Base-by-base conservation (phyloP, 2,329 filamentous ascomycete genomes). In the Cladophialophora exuberans region DNA sequence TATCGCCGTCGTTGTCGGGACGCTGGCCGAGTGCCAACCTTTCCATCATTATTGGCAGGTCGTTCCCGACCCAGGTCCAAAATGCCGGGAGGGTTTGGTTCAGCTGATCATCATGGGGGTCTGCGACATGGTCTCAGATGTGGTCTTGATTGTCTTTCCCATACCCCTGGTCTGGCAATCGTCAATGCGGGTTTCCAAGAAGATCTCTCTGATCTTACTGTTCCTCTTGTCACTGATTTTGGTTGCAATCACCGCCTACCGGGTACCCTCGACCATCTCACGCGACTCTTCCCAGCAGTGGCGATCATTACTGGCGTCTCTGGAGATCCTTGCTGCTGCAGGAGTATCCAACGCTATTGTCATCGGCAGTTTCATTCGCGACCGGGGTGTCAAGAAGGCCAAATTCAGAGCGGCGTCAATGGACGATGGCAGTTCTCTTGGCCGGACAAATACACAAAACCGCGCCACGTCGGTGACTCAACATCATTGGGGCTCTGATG, bases 51-150 rank as follows among this genome's bases (percentile, higher is more conserved):
- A 90, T 74, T 92, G 87, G 87, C 88, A 91, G 72, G 87, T 92
- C 13, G 68, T 83, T n/a, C 89, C 94, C 2, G 90, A 96, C 69
- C 93, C 94, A 2, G 91, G 90, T 31, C 84, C 88, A 25, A 81
- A 83, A 66, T 99, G 94, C 70, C 88, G 94, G 43, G 87, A 92
- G 72, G 92, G 89, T 43, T 95, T 89, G 66, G 88, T 83, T 11
- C 90, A 97, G 66, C 82, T 97, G 46, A 78, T 97, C 60, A 92
- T 90, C 23, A 94, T 96, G 87, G 90, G 90, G n/a, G 80, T 83
- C 4, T 89, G 88, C 71, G 94, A 97, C 68, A 86, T 96, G 57
- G 74, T 96, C 26, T 97, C 93, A 13, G 94, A 99, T 68, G 73
- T 97, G 2, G 77, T 97, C 0, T 83, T 99, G 7, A 85, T 97